Evolutionary conservation across 495 filamentous ascomycete genomes (phyloP).

Genomic region (Neurospora sp.): DNA sequence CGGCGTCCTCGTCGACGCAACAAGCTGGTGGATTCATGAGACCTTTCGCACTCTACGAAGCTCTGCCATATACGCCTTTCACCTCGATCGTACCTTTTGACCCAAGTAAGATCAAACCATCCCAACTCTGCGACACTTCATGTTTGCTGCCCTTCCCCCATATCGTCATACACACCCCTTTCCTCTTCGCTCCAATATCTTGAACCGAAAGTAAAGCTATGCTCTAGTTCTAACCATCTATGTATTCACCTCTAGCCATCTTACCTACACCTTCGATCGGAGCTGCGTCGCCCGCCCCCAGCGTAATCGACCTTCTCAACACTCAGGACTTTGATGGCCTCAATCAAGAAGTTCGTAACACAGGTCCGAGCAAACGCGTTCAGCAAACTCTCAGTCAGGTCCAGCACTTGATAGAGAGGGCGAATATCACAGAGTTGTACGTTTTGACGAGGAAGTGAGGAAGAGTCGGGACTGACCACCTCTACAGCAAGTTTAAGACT

Average conservation of each 20-base stretch:
- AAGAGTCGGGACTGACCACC: conserved; percentile 4
- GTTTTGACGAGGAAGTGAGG: conserved; percentile 15
- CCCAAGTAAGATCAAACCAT: conserved; percentile 46
- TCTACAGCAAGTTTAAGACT: conserved; percentile 58
- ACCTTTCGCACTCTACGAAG: conserved; percentile 61
- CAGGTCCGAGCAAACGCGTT: conserved; percentile 27
- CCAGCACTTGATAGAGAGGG: conserved; percentile 56
- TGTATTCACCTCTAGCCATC: conserved; percentile 39
- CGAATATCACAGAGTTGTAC: conserved; percentile 65
- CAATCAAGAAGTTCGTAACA: conserved; percentile 39
- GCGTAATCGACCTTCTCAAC: conserved; percentile 31
- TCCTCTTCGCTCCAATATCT: background rate
- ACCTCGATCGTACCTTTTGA: conserved; percentile 82
- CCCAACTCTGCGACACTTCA: background rate
- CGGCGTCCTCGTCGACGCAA: background rate
- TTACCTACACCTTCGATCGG: conserved; percentile 59
- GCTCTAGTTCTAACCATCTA: conserved; percentile 3
- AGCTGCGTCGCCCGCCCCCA: conserved; percentile 38
- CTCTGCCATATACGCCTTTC: conserved; percentile 84
- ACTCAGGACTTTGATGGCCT: conserved; percentile 37
- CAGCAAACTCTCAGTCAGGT: conserved; percentile 51
- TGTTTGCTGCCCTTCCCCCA: background rate
- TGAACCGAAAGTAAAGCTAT: background rate
- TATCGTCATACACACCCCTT: background rate
- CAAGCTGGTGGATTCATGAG: conserved; percentile 8